These are phyloP conservation scores for Geoglossum glabrum DNA, from an alignment of 495 filamentous ascomycete genomes.

Conservation along the genomic window DNA sequence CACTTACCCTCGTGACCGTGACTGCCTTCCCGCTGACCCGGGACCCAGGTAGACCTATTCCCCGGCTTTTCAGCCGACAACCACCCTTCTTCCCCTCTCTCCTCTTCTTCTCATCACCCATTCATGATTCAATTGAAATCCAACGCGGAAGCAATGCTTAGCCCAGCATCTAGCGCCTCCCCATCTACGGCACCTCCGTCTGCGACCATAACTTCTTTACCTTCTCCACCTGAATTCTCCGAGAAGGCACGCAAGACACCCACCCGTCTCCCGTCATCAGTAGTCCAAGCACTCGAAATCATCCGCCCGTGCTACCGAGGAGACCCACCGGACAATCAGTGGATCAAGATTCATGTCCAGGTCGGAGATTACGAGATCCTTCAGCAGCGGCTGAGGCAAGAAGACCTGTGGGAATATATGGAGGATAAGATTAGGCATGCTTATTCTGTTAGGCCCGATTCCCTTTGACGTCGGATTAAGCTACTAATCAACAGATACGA, in stretches of 20 bases:
- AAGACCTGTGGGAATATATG: not conserved
- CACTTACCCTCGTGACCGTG: too few species aligned
- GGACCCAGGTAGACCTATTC: too few species aligned
- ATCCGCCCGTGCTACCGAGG: not conserved
- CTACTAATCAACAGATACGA: too few species aligned
- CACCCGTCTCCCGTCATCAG: not conserved
- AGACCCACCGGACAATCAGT: not conserved
- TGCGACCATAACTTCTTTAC: not conserved
- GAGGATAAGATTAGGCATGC: not conserved
- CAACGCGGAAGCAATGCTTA: not conserved
- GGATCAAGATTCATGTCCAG: not conserved
- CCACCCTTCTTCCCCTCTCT: not conserved
- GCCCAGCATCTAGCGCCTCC: not conserved
- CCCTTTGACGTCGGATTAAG: not conserved
- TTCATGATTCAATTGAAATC: not conserved
- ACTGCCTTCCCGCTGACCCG: too few species aligned
- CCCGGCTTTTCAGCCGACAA: too few species aligned
- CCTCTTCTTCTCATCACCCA: not conserved
- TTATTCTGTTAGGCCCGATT: not conserved
- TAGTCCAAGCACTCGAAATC: not conserved
- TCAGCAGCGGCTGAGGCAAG: not conserved
- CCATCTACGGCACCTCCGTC: too few species aligned
- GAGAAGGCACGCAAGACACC: not conserved
- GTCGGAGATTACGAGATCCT: not conserved
- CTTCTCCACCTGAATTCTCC: not conserved